Conservation (phyloP, 768 basidiomycete genomes). For the Hygrocybe coccinea region DNA sequence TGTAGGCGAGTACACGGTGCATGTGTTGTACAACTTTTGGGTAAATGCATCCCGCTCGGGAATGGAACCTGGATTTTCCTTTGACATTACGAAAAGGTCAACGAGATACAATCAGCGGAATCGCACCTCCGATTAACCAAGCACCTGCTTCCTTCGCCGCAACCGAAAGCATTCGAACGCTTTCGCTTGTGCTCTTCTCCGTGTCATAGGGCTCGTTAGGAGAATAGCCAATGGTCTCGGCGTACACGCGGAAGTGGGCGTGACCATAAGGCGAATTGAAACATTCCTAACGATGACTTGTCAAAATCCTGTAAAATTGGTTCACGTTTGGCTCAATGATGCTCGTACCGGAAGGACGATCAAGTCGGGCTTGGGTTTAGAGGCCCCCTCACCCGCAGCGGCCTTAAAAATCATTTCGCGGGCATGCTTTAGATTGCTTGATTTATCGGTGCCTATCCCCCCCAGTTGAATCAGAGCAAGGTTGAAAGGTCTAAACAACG, state of each 20-base stretch:
- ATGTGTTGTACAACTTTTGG: conserved; percentile 84
- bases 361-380: conserved; percentile 60
- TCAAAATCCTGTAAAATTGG: not conserved
- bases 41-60: conserved; percentile 64
- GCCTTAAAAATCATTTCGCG: conserved; percentile 74
- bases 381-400: conserved; percentile 38
- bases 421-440: conserved; percentile 78
- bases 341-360: conserved; percentile 75
- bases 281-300: conserved; percentile 58
- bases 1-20: conserved; percentile 82
- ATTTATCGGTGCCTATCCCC: conserved; percentile 63
- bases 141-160: conserved; percentile 71
- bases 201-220: conserved; percentile 57
- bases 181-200: conserved; percentile 57
- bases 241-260: conserved; percentile 74
- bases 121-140: conserved; percentile 90
- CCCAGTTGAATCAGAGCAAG: conserved; percentile 91
- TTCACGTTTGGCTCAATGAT: conserved; percentile 1
- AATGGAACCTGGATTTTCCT: conserved; percentile 72
- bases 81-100: not conserved
- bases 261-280: conserved; percentile 86
- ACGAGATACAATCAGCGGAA: not conserved
- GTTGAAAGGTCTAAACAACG: conserved; percentile 64
- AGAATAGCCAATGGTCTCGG: conserved; percentile 68
- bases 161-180: conserved; percentile 73